Evolutionary conservation across 2,329 filamentous ascomycete genomes (phyloP).

Genomic region (Penicillium sp.): DNA sequence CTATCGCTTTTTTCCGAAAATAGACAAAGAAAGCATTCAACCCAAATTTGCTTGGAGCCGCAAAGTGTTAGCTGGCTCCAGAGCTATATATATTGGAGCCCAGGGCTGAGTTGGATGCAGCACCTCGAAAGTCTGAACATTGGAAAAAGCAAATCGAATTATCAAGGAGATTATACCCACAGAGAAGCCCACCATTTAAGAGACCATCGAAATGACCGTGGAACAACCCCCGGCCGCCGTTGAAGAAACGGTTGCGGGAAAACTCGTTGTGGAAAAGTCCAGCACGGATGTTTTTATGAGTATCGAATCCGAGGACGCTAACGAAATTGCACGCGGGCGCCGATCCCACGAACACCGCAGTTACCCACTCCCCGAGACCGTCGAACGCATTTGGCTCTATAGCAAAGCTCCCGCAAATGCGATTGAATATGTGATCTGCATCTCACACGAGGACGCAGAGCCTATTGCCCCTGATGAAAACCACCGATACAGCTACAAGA

Average conservation of each 20-base stretch:
- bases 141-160: no score
- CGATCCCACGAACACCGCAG: not conserved
- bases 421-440: slow-evolving; percentile 3
- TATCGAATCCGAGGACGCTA: not conserved
- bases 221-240: no score
- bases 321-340: not conserved
- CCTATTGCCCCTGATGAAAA: not conserved
- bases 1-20: not conserved
- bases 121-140: no score
- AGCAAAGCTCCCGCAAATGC: not conserved
- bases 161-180: no score
- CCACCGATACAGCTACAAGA: not conserved
- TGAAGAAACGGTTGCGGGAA: no score
- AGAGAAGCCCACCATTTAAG: no score
- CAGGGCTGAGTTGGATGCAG: no score
- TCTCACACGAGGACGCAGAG: not conserved
- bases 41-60: not conserved
- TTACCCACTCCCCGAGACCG: not conserved
- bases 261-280: not conserved
- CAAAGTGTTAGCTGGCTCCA: not conserved
- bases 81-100: no score
- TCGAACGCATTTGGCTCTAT: slow-evolving; percentile 3
- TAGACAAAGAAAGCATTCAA: not conserved
- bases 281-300: slow-evolving; percentile 1
- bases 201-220: no score